Evolutionary conservation across 176 grass and related monocot species (phyloP).

Genomic region (Lolium perenne): DNA sequence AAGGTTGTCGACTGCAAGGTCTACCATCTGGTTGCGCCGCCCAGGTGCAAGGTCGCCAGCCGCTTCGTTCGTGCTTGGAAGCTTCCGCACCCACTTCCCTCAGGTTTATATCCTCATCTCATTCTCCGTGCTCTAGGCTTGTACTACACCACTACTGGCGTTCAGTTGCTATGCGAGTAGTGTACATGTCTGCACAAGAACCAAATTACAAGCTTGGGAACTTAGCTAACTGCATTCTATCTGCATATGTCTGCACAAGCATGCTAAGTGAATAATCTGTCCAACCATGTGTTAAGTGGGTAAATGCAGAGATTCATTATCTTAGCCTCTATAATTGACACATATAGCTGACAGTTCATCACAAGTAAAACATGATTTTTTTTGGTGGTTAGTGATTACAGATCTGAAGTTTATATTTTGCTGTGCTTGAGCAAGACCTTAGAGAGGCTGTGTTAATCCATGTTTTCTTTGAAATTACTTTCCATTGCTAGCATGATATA

Average conservation of each 20-base stretch:
- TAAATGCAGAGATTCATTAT: too few species aligned
- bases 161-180: not conserved
- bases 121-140: not conserved
- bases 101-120: constrained; percentile 10
- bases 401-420: not conserved
- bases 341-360: not conserved
- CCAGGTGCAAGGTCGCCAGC: not conserved
- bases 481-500: too few species aligned
- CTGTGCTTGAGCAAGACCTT: not conserved
- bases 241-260: not conserved
- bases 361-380: not conserved
- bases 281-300: not conserved
- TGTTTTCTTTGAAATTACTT: not conserved
- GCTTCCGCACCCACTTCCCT: not conserved
- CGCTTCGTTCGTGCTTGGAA: constrained; percentile 13
- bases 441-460: not conserved
- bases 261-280: not conserved
- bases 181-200: not conserved
- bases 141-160: too few species aligned
- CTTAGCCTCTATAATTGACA: too few species aligned
- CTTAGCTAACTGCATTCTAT: too few species aligned
- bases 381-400: not conserved
- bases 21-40: constrained; percentile 23
- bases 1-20: constrained; percentile 21
- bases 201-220: not conserved